phyloP scores from a whole-genome alignment of 1,284 basidiomycete species.

The Trametes polyzona region DNA sequence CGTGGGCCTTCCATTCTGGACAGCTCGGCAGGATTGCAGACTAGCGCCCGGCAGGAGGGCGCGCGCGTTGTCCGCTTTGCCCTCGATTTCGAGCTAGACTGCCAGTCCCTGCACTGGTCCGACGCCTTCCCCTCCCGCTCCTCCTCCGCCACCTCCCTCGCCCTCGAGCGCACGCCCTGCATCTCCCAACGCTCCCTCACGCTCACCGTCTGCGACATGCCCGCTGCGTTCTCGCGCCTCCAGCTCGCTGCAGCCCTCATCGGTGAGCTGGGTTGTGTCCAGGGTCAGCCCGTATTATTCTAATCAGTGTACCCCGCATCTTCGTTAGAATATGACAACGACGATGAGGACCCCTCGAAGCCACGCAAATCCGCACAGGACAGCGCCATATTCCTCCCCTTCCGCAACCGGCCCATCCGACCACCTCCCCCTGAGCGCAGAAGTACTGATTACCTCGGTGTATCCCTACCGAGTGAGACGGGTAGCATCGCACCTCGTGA shows the following conservation, averaged over 20 bases:
- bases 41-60: background rate
- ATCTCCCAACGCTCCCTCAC: background rate
- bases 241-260: conserved; percentile 80
- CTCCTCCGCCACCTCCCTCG: background rate
- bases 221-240: conserved; percentile 69
- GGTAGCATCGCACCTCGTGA: conserved; percentile 50
- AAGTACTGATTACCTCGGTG: conserved; percentile 68
- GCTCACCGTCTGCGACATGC: conserved; percentile 5
- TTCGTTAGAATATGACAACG: conserved; percentile 79
- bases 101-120: background rate
- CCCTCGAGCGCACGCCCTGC: background rate
- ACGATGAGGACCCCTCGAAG: conserved; percentile 61
- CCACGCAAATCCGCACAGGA: conserved; percentile 72
- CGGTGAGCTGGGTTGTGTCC: conserved; percentile 47
- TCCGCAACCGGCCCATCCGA: conserved; percentile 52
- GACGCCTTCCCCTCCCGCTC: background rate
- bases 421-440: conserved; percentile 45
- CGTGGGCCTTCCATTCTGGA: conserved; percentile 12
- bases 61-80: conserved; percentile 8
- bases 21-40: conserved; percentile 7
- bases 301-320: background rate
- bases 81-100: conserved; percentile 9
- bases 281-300: background rate
- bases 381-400: conserved; percentile 79
- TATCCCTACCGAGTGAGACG: conserved; percentile 63